phyloP scores from a whole-genome alignment of 495 filamentous ascomycete genomes.

The Aspergillus haitiensis region DNA sequence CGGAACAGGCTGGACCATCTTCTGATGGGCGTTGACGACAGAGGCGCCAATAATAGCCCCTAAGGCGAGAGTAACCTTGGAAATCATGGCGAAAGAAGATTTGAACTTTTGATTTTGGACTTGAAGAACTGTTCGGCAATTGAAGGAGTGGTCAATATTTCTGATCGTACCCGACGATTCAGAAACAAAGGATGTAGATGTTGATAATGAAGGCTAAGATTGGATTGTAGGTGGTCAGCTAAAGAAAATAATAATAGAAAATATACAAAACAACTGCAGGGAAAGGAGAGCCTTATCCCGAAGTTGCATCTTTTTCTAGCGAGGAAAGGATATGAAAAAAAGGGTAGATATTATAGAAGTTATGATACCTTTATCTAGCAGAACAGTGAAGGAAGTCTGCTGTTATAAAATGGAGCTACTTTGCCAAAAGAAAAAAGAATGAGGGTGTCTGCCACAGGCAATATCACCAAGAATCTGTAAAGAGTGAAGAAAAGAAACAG shows the following conservation, averaged over 20 bases:
- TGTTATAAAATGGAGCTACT: slow-evolving; percentile 12
- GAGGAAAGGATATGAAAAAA: background rate
- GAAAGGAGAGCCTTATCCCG: no score
- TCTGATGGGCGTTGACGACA: slow-evolving; percentile 62
- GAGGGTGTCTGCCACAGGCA: slow-evolving; percentile 41
- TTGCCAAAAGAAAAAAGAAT: slow-evolving; percentile 28
- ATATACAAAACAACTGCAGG: background rate
- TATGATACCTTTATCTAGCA: background rate
- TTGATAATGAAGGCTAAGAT: slow-evolving; percentile 6
- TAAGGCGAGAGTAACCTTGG: slow-evolving; percentile 36
- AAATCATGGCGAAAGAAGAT: slow-evolving; percentile 40
- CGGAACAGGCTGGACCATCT: slow-evolving; percentile 67
- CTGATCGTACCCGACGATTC: slow-evolving; percentile 48
- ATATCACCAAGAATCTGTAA: slow-evolving; percentile 27
- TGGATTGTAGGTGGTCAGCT: slow-evolving; percentile 7
- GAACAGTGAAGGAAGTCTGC: background rate
- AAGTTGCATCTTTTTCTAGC: no score
- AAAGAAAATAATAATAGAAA: background rate
- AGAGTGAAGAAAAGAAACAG: slow-evolving; percentile 37
- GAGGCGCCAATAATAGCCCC: slow-evolving; percentile 51
- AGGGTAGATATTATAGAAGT: background rate
- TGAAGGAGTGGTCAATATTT: slow-evolving; percentile 21
- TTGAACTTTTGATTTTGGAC: slow-evolving; percentile 18
- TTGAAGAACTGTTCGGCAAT: slow-evolving; percentile 30
- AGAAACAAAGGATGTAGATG: slow-evolving; percentile 31